Conservation (phyloP, 306 rosid species). For the Aeschynomene evenia region DNA sequence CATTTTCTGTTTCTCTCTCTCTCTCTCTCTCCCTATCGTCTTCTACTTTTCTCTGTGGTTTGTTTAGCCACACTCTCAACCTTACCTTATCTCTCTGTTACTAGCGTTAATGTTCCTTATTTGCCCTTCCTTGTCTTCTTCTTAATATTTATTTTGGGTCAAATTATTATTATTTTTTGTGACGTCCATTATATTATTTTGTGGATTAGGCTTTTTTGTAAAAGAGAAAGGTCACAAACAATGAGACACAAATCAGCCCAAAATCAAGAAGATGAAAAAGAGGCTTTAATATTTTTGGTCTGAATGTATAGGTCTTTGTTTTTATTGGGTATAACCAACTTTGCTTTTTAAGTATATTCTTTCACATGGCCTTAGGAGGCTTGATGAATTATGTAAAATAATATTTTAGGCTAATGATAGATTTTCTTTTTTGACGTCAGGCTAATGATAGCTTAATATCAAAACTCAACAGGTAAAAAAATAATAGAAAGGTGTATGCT, state of each 20-base stretch:
- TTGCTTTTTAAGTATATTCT: too few species aligned
- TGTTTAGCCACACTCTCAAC: background rate
- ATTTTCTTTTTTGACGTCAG: too few species aligned
- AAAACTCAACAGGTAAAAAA: background rate
- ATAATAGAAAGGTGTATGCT: background rate
- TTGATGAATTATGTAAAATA: background rate
- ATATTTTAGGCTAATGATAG: too few species aligned
- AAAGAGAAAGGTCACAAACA: too few species aligned
- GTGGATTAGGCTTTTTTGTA: too few species aligned
- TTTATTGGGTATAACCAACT: too few species aligned
- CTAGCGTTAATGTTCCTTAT: background rate
- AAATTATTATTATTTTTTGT: background rate
- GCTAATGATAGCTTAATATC: background rate
- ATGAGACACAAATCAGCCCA: too few species aligned
- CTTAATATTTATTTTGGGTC: too few species aligned
- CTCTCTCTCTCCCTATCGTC: background rate
- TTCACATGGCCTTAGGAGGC: too few species aligned
- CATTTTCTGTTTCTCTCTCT: conserved; percentile 20
- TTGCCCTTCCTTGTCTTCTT: background rate
- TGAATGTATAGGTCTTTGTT: too few species aligned
- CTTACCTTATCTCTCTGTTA: conserved; percentile 14
- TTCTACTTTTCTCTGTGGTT: background rate
- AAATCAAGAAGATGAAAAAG: too few species aligned
- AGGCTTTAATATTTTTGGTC: too few species aligned
- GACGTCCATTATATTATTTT: background rate